phyloP scores from a whole-genome alignment of 192 early-diverging fungal genomes.

The Rhizophagus clarus region DNA sequence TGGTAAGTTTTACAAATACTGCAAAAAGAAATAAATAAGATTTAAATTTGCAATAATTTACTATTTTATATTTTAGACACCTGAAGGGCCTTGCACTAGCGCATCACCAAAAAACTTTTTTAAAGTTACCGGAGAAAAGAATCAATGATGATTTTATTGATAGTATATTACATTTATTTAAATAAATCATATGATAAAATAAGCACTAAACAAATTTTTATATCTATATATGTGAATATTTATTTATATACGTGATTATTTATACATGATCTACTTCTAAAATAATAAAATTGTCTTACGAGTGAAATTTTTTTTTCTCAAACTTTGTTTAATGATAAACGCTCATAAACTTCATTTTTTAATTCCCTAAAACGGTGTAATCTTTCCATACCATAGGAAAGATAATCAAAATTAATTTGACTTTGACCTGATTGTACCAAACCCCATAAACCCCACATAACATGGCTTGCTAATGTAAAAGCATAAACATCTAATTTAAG shows the following conservation, averaged over 20 bases:
- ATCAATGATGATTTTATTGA: not conserved
- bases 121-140: not conserved
- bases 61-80: conserved; percentile 39
- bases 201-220: too few relatives aligned
- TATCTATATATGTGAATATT: too few relatives aligned
- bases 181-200: too few relatives aligned
- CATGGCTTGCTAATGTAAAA: conserved; percentile 56
- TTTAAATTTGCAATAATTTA: not conserved
- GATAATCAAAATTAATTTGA: conserved; percentile 80
- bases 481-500: conserved; percentile 41
- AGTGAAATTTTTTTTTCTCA: too few relatives aligned
- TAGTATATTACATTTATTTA: too few relatives aligned
- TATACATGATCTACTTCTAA: too few relatives aligned
- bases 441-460: conserved; percentile 83
- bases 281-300: too few relatives aligned
- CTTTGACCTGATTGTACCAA: conserved; percentile 74
- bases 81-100: conserved; percentile 35
- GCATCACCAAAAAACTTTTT: conserved; percentile 14
- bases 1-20: conserved; percentile 40
- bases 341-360: not conserved
- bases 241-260: too few relatives aligned
- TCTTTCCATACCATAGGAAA: conserved; percentile 51
- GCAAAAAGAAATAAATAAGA: too few relatives aligned
- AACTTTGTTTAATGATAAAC: too few relatives aligned
- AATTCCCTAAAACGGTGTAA: not conserved